Base-by-base conservation (phyloP, 768 basidiomycete genomes). In the Cantharellus cinnabarinus region DNA sequence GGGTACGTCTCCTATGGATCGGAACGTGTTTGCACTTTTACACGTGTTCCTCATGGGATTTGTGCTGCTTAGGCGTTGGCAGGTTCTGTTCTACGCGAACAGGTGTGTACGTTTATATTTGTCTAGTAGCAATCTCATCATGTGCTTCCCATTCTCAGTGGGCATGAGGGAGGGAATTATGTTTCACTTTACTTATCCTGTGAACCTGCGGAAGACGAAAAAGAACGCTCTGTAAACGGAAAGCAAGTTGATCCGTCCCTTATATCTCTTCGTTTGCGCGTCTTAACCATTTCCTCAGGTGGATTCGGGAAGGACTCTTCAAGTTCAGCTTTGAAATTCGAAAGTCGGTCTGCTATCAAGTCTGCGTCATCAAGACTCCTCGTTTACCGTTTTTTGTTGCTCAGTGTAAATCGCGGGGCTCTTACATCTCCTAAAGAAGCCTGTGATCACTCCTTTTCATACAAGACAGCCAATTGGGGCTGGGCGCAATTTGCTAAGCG, bases 51-150 rank as follows among this genome's bases (percentile, higher is more conserved):
- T 29, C 20, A 29, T 29, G 20, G 20, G 20, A 29, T 29, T 29
- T 29, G 20, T 29, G 20, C 20, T 29, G 20, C 63, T 61, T 44
- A 63, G 66, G 50, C 64, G 66, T 5, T 71, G 70, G 58, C 64
- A 89, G 79, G 81, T 89, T 51, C 68, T 91, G 52, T 89, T 89
- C 70, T 91, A 90, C 66, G 76, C 87, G 3, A 89, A 88, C 67
- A 54, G 52, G 52, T 54, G 7, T 7, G 35, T 54, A 10, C 10
- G 10, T 48, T 48, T 37, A 48, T 29, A 48, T 48, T 54, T 37
- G 10, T 37, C 52, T 7, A 29, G 44, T 10, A 10, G 10, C 29
- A 29, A 48, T 48, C 29, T 54, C 52, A 37, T 54, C 52, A 10
- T 54, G 35, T 7, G 38, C 14, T 37, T 10, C 10, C 52, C 29